Conservation (phyloP, 805 yeast species). For the Ogataea paraovalis region DNA sequence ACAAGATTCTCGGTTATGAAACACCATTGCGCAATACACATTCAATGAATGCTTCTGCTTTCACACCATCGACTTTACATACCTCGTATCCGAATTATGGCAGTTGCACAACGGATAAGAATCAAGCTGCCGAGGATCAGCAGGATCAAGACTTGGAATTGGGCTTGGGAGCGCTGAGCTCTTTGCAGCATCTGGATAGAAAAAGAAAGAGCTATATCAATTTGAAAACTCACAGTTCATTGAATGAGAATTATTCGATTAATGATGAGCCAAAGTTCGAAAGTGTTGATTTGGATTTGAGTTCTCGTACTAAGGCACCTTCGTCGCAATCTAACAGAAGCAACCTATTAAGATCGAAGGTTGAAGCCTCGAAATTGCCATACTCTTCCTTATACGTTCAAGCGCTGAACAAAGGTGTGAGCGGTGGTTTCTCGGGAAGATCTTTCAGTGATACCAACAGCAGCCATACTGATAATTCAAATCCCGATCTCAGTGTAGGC, state of each 20-base stretch:
- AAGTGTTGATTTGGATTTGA: conserved; percentile 51
- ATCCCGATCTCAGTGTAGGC: background rate
- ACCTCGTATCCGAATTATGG: conserved; percentile 9
- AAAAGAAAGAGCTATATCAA: conserved; percentile 24
- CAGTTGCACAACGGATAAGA: conserved; percentile 4
- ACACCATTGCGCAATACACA: background rate
- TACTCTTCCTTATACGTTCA: background rate
- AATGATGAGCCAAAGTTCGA: conserved; percentile 46
- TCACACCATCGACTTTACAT: conserved; percentile 7
- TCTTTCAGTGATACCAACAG: background rate
- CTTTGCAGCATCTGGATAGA: background rate
- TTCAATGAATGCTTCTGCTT: background rate
- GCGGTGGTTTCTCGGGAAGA: background rate
- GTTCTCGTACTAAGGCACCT: conserved; percentile 9
- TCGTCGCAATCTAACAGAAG: background rate
- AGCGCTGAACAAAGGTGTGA: background rate
- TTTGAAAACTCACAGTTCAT: conserved; percentile 19
- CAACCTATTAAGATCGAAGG: background rate
- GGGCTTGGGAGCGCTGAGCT: conserved; percentile 3
- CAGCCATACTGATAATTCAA: background rate
- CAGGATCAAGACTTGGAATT: conserved; percentile 12
- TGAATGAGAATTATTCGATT: conserved; percentile 25
- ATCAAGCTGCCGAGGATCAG: background rate
- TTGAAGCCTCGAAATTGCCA: background rate
- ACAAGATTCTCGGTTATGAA: conserved; percentile 21